A percentile compares a stretch with the other conserved stretches of the same genome.
Conservation (phyloP, 148 eudicot species). For the Salicornia ramosissima region DNA sequence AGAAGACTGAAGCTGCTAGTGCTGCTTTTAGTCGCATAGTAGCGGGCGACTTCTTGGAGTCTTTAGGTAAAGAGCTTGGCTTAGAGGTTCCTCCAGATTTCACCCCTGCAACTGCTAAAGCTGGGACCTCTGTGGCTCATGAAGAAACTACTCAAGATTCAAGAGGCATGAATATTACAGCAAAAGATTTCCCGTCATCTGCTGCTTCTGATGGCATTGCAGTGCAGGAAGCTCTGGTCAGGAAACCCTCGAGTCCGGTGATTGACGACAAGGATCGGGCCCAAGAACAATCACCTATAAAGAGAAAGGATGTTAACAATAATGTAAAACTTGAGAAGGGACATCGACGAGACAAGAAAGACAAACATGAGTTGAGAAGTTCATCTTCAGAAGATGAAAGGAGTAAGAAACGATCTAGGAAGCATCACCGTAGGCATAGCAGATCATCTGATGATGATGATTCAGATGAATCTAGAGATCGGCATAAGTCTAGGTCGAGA, state of each 20-base stretch:
- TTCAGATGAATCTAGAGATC: constrained; percentile 43
- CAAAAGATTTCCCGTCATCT: constrained; percentile 6
- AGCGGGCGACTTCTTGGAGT: constrained; percentile 95
- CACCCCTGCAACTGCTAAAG: constrained; percentile 37
- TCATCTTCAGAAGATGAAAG: constrained; percentile 56
- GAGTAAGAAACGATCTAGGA: constrained; percentile 48
- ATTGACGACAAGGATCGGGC: constrained; percentile 13
- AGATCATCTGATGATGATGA: constrained; percentile 45
- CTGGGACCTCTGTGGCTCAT: constrained; percentile 19
- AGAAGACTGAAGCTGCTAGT: constrained; percentile 75
- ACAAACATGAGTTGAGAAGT: constrained; percentile 23
- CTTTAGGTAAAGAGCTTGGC: constrained; percentile 92
- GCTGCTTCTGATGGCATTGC: constrained; percentile 6
- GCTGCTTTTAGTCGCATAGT: constrained; percentile 77
- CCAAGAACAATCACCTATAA: constrained; percentile 10
- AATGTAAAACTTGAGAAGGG: constrained; percentile 26
- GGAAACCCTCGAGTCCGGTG: constrained; percentile 10
- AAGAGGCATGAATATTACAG: constrained; percentile 2
- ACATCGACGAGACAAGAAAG: constrained; percentile 24
- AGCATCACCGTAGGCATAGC: constrained; percentile 34
- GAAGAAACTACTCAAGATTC: constrained; percentile 23
- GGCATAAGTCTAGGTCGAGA: constrained; percentile 47
- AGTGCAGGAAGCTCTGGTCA: constrained; percentile 2
- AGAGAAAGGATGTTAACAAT: constrained; percentile 11
- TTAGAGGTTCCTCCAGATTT: constrained; percentile 82